phyloP scores from a whole-genome alignment of 768 basidiomycete genomes.

The Porphyrellus cyaneotinctus region DNA sequence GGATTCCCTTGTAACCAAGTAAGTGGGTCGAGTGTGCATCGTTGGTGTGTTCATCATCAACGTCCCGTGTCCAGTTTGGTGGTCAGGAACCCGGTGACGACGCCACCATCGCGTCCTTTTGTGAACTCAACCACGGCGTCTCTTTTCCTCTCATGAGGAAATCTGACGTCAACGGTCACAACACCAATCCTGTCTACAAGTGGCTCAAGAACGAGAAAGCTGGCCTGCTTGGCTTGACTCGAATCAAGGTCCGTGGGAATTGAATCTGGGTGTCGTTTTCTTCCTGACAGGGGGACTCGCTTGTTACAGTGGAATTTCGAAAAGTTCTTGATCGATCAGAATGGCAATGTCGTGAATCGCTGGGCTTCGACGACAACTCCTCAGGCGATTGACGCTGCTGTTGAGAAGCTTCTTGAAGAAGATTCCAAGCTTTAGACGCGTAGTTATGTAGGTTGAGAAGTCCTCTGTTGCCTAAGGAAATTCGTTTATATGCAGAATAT shows the following conservation, averaged over 20 bases:
- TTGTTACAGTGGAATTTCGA: slow-evolving; percentile 79
- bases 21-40: slow-evolving; percentile 4
- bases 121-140: slow-evolving; percentile 81
- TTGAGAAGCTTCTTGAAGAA: slow-evolving; percentile 52
- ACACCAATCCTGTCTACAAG: slow-evolving; percentile 78
- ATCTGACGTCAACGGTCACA: slow-evolving; percentile 87
- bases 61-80: slow-evolving; percentile 53
- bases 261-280: not conserved
- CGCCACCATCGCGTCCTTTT: slow-evolving; percentile 68
- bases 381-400: slow-evolving; percentile 53
- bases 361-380: slow-evolving; percentile 79
- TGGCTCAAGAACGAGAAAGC: slow-evolving; percentile 81
- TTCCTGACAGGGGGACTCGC: not conserved
- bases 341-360: slow-evolving; percentile 69
- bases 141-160: slow-evolving; percentile 90
- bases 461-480: too few species aligned
- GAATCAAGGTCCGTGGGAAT: slow-evolving; percentile 66
- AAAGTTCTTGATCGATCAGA: slow-evolving; percentile 78
- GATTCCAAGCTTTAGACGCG: slow-evolving; percentile 15
- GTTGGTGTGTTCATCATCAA: not conserved
- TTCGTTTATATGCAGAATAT: not conserved
- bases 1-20: slow-evolving; percentile 94
- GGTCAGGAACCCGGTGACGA: slow-evolving; percentile 84
- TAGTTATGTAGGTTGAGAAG: not conserved
- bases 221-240: slow-evolving; percentile 62